phyloP scores from a whole-genome alignment of 345 rosid species.

The Linum lewisii region DNA sequence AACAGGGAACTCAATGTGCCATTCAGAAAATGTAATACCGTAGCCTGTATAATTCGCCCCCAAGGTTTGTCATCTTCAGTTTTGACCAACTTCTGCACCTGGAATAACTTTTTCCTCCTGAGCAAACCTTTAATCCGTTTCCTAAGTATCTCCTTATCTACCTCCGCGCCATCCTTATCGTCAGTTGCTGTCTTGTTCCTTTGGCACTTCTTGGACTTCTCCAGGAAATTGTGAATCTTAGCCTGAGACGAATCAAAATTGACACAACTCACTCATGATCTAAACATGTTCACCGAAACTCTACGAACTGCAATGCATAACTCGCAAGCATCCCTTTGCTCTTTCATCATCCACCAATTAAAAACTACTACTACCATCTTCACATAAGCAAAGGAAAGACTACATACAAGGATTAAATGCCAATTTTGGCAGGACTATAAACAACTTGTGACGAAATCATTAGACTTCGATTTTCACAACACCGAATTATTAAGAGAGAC shows the following conservation, averaged over 20 bases:
- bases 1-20: neutral
- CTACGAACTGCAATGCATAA: no score
- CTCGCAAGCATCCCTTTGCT: no score
- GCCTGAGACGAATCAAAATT: slow-evolving; percentile 35
- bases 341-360: no score
- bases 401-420: no score
- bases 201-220: slow-evolving; percentile 41
- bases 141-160: slow-evolving; percentile 57
- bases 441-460: no score
- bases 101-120: slow-evolving; percentile 47
- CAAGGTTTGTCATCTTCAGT: slow-evolving; percentile 63
- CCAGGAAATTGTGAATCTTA: slow-evolving; percentile 69
- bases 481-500: no score
- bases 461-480: no score
- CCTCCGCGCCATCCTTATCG: slow-evolving; percentile 31
- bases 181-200: slow-evolving; percentile 41
- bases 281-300: neutral
- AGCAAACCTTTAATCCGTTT: slow-evolving; percentile 70
- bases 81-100: slow-evolving; percentile 65
- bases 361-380: no score
- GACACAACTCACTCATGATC: neutral
- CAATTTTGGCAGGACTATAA: no score
- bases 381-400: no score
- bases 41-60: slow-evolving; percentile 81
- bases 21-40: slow-evolving; percentile 35